Conservation (phyloP, 2,329 filamentous ascomycete genomes). For the Penicillium griseofulvum region DNA sequence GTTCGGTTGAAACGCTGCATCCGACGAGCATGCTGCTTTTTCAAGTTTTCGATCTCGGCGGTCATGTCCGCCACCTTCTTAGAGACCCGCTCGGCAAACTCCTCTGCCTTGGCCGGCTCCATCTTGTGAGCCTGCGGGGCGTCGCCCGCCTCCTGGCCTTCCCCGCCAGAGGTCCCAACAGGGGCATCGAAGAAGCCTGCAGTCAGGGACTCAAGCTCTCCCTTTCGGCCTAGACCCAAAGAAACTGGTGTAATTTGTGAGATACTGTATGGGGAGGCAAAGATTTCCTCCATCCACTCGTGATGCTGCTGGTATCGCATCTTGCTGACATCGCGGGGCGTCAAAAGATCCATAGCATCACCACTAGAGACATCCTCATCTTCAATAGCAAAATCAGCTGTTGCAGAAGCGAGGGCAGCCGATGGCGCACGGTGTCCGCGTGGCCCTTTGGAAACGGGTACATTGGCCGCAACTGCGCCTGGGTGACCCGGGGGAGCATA, state of each 20-base stretch:
- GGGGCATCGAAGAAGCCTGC: slow-evolving; percentile 76
- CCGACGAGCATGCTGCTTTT: slow-evolving; percentile 70
- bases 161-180: slow-evolving; percentile 28
- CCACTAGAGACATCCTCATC: slow-evolving; percentile 86
- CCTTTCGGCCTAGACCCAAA: slow-evolving; percentile 79
- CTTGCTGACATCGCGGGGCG: slow-evolving; percentile 83
- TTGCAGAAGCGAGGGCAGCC: slow-evolving; percentile 33
- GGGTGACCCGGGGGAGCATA: slow-evolving; percentile 33
- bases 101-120: slow-evolving; percentile 72
- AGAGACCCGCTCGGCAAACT: slow-evolving; percentile 76
- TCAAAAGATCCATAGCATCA: slow-evolving; percentile 85
- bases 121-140: slow-evolving; percentile 58
- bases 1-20: slow-evolving; percentile 72
- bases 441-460: slow-evolving; percentile 34
- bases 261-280: slow-evolving; percentile 84
- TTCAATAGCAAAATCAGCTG: slow-evolving; percentile 59
- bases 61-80: slow-evolving; percentile 71
- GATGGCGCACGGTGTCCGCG: slow-evolving; percentile 47
- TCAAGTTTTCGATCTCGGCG: slow-evolving; percentile 80
- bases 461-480: slow-evolving; percentile 25
- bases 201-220: slow-evolving; percentile 77
- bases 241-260: slow-evolving; percentile 83
- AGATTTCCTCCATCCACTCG: slow-evolving; percentile 98
- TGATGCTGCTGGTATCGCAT: slow-evolving; percentile 91
- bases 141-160: slow-evolving; percentile 30